Evolutionary conservation across 768 basidiomycete genomes (phyloP), one percentile per base, ranked within the genome.

Genomic region (Auriculariales sp.): DNA sequence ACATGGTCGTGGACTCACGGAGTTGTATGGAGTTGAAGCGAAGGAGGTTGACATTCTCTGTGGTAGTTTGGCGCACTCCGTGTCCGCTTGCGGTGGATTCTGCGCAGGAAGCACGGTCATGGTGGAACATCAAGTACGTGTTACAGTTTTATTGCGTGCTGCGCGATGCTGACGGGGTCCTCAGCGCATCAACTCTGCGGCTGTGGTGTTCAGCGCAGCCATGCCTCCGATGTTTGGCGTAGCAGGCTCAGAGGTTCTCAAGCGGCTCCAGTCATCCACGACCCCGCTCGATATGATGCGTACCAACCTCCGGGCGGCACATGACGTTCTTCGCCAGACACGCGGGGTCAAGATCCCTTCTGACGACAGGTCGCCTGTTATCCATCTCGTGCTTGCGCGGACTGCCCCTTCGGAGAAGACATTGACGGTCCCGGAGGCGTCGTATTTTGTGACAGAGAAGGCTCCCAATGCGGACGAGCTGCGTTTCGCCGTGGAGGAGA

Each of bases 141-240:
- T 19, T 27, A 24, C 34, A 25, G 45, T 36, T 53, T 44, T 46
- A 32, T 47, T 28, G 28, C 48, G 1, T 33, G 30, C 48, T 10
- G 14, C 28, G 28, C n/a, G n/a, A n/a, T n/a, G n/a, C n/a, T n/a
- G n/a, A n/a, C n/a, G n/a, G n/a, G n/a, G n/a, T 31, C 3, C 46
- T 29, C 58, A 95, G 78, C 91, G 91, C 42, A 95, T 94, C 74
- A 98, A 98, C 62, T 90, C 88, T 14, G 81, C 90, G 3, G 80
- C 91, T 0, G 94, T 90, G 62, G 91, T 99, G 52, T 99, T 91
- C 71, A 95, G 94, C 1, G 95, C 95, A 15, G 81, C 94, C 2
- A 80, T 94, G 69, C 95, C 95, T 0, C 78, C 89, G 2, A 73
- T 93, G 35, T 79, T 98, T 32, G 81, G 89, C 17, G 91, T 91